Percentiles rank a stretch among this genome's conserved stretches.
Conservation (phyloP, 177 flowering plant species). For the Vitis hybrid region DNA sequence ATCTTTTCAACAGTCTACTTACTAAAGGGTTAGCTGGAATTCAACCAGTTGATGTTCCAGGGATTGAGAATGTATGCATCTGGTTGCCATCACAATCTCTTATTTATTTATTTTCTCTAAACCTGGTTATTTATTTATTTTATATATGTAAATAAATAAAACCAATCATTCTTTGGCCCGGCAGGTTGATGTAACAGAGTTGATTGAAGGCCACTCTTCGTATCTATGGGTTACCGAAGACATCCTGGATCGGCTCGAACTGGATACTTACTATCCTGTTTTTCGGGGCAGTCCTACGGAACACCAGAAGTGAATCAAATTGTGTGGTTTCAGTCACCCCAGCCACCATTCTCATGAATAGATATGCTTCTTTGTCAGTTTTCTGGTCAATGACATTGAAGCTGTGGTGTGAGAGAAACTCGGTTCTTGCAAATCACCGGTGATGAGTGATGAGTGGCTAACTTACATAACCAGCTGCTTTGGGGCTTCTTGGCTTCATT, state of each 20-base stretch:
- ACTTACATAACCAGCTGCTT: no score
- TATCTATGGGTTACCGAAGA: constrained; percentile 76
- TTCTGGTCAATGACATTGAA: no score
- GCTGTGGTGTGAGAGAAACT: no score
- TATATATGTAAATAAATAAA: not conserved
- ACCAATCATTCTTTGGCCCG: not conserved
- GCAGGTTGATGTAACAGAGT: constrained; percentile 83
- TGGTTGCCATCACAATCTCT: not conserved
- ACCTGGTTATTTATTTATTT: not conserved
- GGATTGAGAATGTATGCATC: constrained; percentile 84
- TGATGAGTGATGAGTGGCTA: no score
- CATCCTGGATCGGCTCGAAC: constrained; percentile 72
- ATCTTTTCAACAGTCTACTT: constrained; percentile 59
- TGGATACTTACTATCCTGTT: constrained; percentile 77
- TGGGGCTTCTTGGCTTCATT: no score
- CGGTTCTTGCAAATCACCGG: no score
- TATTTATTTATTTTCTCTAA: not conserved
- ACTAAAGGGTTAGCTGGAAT: constrained; percentile 96
- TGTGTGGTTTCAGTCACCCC: no score
- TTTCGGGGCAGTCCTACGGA: constrained; percentile 32
- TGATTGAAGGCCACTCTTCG: constrained; percentile 91
- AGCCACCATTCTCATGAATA: no score
- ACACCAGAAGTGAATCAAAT: constrained; percentile 3
- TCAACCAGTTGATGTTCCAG: constrained; percentile 69
- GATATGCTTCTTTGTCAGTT: no score